Conservation (phyloP, 1,284 basidiomycete species). For the Termitomyces sp. region DNA sequence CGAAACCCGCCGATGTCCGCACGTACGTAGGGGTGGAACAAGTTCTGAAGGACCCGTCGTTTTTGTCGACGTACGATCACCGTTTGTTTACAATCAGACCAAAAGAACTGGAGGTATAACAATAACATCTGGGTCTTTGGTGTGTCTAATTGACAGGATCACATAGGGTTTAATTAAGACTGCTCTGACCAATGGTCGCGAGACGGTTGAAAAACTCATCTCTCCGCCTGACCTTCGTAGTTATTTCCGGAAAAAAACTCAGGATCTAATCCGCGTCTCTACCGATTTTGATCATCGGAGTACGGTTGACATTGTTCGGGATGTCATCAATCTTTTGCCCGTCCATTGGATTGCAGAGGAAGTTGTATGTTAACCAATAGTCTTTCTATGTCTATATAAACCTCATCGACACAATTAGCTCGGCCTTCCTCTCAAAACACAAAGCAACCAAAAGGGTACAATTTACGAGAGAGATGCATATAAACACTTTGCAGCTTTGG, state of each 20-base stretch:
- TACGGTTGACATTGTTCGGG: slow-evolving; percentile 63
- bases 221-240: background rate
- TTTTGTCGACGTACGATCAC: slow-evolving; percentile 27
- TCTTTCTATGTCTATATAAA: background rate
- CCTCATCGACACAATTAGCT: slow-evolving; percentile 18
- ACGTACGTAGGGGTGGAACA: slow-evolving; percentile 29
- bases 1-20: slow-evolving; percentile 22
- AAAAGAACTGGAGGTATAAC: slow-evolving; percentile 18
- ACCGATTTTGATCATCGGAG: slow-evolving; percentile 29
- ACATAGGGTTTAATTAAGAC: background rate
- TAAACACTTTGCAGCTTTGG: slow-evolving; percentile 48
- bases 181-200: slow-evolving; percentile 9
- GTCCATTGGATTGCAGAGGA: slow-evolving; percentile 60
- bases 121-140: background rate
- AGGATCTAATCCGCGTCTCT: slow-evolving; percentile 32
- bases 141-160: background rate
- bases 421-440: slow-evolving; percentile 60
- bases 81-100: slow-evolving; percentile 23
- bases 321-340: slow-evolving; percentile 67
- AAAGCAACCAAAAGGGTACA: slow-evolving; percentile 38
- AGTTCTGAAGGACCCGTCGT: slow-evolving; percentile 30
- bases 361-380: slow-evolving; percentile 40
- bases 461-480: slow-evolving; percentile 48
- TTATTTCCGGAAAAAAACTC: slow-evolving; percentile 35
- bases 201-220: slow-evolving; percentile 12